These are phyloP conservation scores for Thielaviopsis musarum DNA, from an alignment of 2,329 filamentous ascomycete genomes.

Conservation along the genomic window DNA sequence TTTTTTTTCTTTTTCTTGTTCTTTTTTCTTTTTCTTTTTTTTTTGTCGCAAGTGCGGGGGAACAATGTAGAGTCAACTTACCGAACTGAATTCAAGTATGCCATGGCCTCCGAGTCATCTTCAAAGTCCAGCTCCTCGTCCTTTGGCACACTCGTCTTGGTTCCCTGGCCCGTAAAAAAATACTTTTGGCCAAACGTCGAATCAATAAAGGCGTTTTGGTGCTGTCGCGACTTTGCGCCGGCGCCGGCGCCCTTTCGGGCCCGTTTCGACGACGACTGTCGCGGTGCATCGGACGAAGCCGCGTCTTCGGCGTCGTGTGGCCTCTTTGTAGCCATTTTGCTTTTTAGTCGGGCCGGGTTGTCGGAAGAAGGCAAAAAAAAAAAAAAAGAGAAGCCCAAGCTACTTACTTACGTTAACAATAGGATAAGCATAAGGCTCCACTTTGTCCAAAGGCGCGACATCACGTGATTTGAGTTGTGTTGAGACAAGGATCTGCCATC, in stretches of 20 bases:
- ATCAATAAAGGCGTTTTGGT: constrained; percentile 34
- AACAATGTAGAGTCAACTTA: constrained; percentile 24
- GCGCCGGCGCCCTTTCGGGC: constrained; percentile 15
- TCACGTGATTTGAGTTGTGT: not conserved
- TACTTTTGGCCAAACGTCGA: constrained; percentile 54
- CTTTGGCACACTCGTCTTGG: constrained; percentile 25
- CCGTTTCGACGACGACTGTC: constrained; percentile 3
- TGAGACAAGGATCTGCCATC: not conserved
- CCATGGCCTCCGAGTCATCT: constrained; percentile 48
- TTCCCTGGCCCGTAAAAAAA: constrained; percentile 49
- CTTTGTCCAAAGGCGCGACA: not conserved
- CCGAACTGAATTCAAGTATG: constrained; percentile 56
- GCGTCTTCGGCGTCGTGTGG: not conserved
- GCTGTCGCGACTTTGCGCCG: constrained; percentile 25
- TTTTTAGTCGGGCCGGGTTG: too few relatives aligned
- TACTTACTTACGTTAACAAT: not conserved
- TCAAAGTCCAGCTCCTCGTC: constrained; percentile 50
- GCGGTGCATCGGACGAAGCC: not conserved
- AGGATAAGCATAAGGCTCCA: not conserved
- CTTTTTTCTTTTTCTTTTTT: not conserved
- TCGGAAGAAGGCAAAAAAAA: too few relatives aligned
- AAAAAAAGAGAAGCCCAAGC: too few relatives aligned
- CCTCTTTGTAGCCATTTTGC: constrained; percentile 7
- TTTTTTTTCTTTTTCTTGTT: not conserved
- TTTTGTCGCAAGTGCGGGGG: too few relatives aligned